Evolutionary conservation across 306 rosid species (phyloP), one percentile per base, ranked within the genome.

Genomic region (Fagus crenata): DNA sequence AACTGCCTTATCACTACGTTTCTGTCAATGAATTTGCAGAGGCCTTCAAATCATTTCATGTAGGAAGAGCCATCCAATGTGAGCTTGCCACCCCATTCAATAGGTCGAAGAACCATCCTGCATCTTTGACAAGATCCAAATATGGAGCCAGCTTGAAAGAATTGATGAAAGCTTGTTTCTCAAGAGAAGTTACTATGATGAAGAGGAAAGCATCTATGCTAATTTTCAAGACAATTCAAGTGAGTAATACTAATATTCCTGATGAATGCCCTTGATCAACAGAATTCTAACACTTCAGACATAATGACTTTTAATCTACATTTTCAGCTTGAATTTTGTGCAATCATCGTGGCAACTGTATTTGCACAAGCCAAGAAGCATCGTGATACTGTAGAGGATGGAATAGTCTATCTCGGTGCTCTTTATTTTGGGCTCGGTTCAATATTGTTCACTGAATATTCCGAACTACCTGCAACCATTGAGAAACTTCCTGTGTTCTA

Each of bases 31-130:
- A 71, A 35, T 78, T 78, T 63, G 77, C 77, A 14, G 56, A 72
- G 73, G 71, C 77, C 33, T 72, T 78, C 73, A 78, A 72, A 53
- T 72, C 82, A 37, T 78, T 72, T 46, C 54, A 51, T 72, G 18
- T 61, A 60, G 67, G 77, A 14, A 46, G 22, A 49, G 53, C 67
- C 46, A 78, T 78, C 43, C 77, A 49, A 39, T 2, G 39, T 49
- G 77, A 78, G 72, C 82, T 72, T 61, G 82, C 73, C 7, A 31
- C 72, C 72, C 82, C 77, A 51, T 78, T 71, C 73, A 55, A 78
- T 18, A 78, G 65, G 77, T 78, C 73, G 6, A 51, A 37, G 9
- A 72, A 72, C 77, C 82, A 78, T 53, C 82, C 67, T 37, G 82
- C 82, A 37, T 58, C 77, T 61, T 63, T 78, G 54, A 39, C 82